A percentile compares a stretch with the other conserved stretches of the same genome.
phyloP scores from a whole-genome alignment of 202 grass and related monocot species.

The Zizania palustris region DNA sequence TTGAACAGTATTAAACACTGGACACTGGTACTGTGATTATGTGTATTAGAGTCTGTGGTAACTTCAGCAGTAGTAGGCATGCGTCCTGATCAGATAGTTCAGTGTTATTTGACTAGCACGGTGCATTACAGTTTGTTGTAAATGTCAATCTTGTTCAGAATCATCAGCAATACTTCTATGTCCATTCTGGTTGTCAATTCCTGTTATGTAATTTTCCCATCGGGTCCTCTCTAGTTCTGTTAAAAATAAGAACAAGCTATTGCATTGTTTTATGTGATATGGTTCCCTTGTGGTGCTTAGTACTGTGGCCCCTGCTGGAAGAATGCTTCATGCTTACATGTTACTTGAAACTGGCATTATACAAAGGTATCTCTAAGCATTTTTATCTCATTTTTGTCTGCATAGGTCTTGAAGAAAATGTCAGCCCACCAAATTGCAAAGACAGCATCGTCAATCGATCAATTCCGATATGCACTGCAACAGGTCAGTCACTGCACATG shows the following conservation, averaged over 20 bases:
- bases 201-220: background rate
- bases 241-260: background rate
- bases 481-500: conserved; percentile 59
- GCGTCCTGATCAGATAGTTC: background rate
- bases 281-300: background rate
- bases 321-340: conserved; percentile 7
- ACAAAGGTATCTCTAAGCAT: conserved; percentile 8
- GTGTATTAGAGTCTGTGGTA: background rate
- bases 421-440: conserved; percentile 79
- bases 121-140: background rate
- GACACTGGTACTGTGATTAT: background rate
- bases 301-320: conserved; percentile 5
- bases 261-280: background rate
- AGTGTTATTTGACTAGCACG: background rate
- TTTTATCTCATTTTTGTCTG: conserved; percentile 26
- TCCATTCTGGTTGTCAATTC: background rate
- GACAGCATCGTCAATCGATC: conserved; percentile 77
- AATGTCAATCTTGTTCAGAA: conserved; percentile 12
- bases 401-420: conserved; percentile 88
- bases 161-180: background rate
- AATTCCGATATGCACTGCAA: conserved; percentile 83
- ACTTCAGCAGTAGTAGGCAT: background rate
- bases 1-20: background rate
- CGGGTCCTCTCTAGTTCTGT: background rate
- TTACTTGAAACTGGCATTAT: conserved; percentile 22